Base-by-base conservation (phyloP, 495 filamentous ascomycete genomes). In the Hyaloscypha hepaticicola region DNA sequence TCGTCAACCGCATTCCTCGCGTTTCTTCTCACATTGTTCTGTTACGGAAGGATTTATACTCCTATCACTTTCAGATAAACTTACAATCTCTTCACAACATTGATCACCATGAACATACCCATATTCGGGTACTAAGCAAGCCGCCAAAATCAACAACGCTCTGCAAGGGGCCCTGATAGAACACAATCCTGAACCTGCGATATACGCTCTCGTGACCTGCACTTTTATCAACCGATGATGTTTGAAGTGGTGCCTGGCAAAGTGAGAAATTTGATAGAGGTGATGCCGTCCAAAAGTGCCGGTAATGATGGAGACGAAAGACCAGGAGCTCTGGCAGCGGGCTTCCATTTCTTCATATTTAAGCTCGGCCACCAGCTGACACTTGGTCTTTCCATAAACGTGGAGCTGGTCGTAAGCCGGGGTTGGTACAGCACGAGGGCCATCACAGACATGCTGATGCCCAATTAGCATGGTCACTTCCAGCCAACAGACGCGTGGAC, bases 141-240 rank as follows among this genome's bases (percentile, higher is more conserved):
- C 74, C 14, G 76, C 76, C 49, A 81, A 58, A 24, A 84, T 74
- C 7, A 78, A 71, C 33, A 81, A 63, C 14, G 69, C 74, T 22
- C 77, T 76, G 61, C 84, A 84, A 0, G 78, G 75, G 58, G 83
- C 75, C 55, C 74, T 80, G 2, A 77, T 79, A 76, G 55, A 79
- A 84, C 4, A 84, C 79, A 14, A 76, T 77, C 55, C 72, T 69
- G 68, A 82, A 82, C 2, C 75, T 73, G 45, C 77, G 9, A 78
- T 69, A 64, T 79, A 80, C 1, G 79, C 80, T 1, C 66, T 71
- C 31, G 72, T 75, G 1, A 75, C 55, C 22, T 77, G 76, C 1
- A 67, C 67, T 21, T 64, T 69, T 1, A 82, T 75, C 2, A 74
- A 0, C 72, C 71, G 8, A 72, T 63, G 26, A 80, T 72, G 21